Base-by-base conservation (phyloP, 306 rosid genomes). In the Vachellia collinsii region DNA sequence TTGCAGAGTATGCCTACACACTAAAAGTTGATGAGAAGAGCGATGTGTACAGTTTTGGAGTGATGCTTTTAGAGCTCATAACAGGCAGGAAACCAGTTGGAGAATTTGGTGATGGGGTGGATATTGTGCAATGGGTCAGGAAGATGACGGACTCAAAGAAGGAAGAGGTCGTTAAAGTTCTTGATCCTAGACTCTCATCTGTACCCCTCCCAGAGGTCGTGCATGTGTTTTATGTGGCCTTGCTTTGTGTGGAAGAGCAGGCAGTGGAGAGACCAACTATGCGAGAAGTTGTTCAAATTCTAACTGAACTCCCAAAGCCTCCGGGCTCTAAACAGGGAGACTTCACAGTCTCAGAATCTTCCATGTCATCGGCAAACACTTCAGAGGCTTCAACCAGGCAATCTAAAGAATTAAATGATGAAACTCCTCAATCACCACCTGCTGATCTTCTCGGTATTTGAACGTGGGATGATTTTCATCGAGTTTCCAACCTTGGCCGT, bases 231-330 rank as follows among this genome's bases (percentile, higher is more conserved):
- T 91, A 95, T 42, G 97, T 95, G 10, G 99, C 99, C 39, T 87
- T 95, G 93, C 88, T 95, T 1, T 95, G 99, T 37, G 99, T 95
- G 17, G 99, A 95, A 84, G 99, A 95, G 70, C 99, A 93, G 14
- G 99, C 98, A 5, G 97, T 95, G 19, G 98, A 93, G 85, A 87
- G 99, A 38, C 99, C 98, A 41, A 93, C 99, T 4, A 95, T 95
- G 99, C 86, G 99, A 0, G 99, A 95, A 84, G 99, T 95, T 34
- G 97, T 95, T 79, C 99, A 95, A 87, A 95, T 95, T 50, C 91
- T 95, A 8, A 93, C 99, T 0, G 99, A 95, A 88, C 85, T 95
- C 36, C 98, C 99, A 66, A 93, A 86, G 82, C 47, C 89, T 23
- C 88, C 90, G 1, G 77, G 79, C 66, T 87, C 89, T 50, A 92